Evolutionary conservation across 2,329 filamentous ascomycete genomes (phyloP).

Genomic region (Cryphonectria carpinicola): DNA sequence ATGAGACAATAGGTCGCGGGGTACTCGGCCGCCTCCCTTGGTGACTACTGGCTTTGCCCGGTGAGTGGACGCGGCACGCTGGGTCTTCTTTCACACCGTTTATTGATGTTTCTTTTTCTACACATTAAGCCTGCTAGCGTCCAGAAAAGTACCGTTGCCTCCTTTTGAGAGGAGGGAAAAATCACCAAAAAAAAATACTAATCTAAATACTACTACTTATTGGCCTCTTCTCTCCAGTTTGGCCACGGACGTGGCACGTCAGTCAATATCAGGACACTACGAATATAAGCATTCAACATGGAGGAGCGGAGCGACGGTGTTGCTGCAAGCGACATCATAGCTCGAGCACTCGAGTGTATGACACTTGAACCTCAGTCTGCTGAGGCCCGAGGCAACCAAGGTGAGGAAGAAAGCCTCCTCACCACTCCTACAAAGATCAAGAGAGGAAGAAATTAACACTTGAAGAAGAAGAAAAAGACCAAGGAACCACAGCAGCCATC

Average conservation of each 20-base stretch:
- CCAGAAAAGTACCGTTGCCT: not conserved
- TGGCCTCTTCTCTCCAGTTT: not conserved
- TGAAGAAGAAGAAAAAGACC: too few relatives aligned
- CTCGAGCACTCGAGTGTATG: not conserved
- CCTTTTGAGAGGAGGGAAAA: not conserved
- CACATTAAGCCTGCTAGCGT: not conserved
- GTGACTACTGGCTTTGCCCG: not conserved
- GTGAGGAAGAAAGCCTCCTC: not conserved
- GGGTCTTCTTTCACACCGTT: not conserved
- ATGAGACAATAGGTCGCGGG: not conserved
- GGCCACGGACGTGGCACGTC: not conserved
- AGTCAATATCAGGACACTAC: not conserved
- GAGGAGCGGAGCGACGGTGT: not conserved
- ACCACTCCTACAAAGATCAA: not conserved
- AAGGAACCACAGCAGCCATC: not conserved
- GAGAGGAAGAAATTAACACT: not conserved
- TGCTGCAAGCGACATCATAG: not conserved
- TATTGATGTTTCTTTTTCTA: not conserved
- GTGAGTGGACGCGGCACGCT: not conserved
- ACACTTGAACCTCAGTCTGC: not conserved
- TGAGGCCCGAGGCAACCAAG: not conserved
- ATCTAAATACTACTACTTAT: not conserved
- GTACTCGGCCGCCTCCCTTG: not conserved
- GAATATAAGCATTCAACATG: not conserved
- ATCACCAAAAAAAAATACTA: not conserved